These are phyloP conservation scores for Stemphylium lycopersici DNA, from an alignment of 2,329 filamentous ascomycete genomes.

Conservation along the genomic window DNA sequence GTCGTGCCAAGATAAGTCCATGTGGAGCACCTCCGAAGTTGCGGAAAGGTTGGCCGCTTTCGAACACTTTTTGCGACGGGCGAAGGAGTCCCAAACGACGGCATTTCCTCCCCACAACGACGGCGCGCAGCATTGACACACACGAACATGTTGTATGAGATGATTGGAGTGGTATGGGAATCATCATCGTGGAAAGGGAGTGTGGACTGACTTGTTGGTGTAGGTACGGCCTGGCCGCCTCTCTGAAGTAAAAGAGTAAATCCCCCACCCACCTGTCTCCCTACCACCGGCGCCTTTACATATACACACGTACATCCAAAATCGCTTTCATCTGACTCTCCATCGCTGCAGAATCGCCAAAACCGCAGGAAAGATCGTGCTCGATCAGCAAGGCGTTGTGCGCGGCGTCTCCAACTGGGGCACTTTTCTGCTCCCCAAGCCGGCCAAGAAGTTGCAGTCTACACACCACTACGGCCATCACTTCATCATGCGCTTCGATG, in stretches of 20 bases:
- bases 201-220: not conserved
- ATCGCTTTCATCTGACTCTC: not conserved
- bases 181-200: not conserved
- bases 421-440: constrained; percentile 82
- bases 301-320: not conserved
- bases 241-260: constrained; percentile 91
- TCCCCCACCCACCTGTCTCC: constrained; percentile 15
- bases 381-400: constrained; percentile 84
- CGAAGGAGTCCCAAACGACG: constrained; percentile 9
- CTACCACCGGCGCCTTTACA: constrained; percentile 4
- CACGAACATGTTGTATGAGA: constrained; percentile 85
- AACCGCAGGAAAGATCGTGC: constrained; percentile 80
- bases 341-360: constrained; percentile 75
- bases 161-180: constrained; percentile 84
- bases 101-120: no score
- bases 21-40: constrained; percentile 16
- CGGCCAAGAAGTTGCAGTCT: constrained; percentile 79
- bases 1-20: constrained; percentile 12
- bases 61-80: constrained; percentile 32
- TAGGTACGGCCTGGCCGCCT: constrained; percentile 92
- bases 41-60: constrained; percentile 29
- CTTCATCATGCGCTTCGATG: constrained; percentile 97
- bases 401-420: constrained; percentile 97
- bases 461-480: constrained; percentile 88
- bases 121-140: constrained; percentile 3